Base-by-base conservation (phyloP, 2,329 filamentous ascomycete species). In the Phoma sp. region DNA sequence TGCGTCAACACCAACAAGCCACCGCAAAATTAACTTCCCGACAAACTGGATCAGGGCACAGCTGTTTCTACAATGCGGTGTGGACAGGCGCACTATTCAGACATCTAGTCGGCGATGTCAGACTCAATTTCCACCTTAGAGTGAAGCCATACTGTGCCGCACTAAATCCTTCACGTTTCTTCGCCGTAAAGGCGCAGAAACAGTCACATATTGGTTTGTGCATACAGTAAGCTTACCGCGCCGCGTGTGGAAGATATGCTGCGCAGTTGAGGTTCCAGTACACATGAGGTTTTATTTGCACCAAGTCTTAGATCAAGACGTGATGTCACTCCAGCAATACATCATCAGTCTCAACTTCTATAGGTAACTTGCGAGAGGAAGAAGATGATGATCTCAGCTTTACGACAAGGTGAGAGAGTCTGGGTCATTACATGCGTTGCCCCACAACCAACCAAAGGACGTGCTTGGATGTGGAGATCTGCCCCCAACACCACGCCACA, bases 401-500 rank as follows among this genome's bases (percentile, higher is more conserved):
- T 29, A 17, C 19, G 15, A 31, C 15, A 17, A 48, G 31, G 36
- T 38, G 19, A n/a, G 35, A 35, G 40, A 40, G 21, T 35, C 22
- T 39, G 33, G 27, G 15, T 44, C 10, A n/a, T n/a, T 44, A 44
- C 27, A 37, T 10, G 35, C 33, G 27, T 41, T 9, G 33, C 33
- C 22, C 40, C 51, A 31, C 17, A 36, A 8, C 19, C 45, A 37
- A 41, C 19, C 43, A 37, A 37, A 29, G 32, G 33, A 35, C 35
- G 37, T 33, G 22, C 22, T 24, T 24, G 10, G 22, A 22, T 49
- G 45, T 45, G 40, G 40, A 50, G 40, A 41, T 55, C 37, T 45
- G 39, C 35, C 45, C 51, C 35, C 45, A 45, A 50, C 10, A 32
- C 40, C n/a, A 21, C 31, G 35, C 51, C 51, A 36, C 51, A 50